These are phyloP conservation scores for Orbilia blumenaviensis DNA, from an alignment of 2,329 filamentous ascomycete genomes.

Conservation along the genomic window DNA sequence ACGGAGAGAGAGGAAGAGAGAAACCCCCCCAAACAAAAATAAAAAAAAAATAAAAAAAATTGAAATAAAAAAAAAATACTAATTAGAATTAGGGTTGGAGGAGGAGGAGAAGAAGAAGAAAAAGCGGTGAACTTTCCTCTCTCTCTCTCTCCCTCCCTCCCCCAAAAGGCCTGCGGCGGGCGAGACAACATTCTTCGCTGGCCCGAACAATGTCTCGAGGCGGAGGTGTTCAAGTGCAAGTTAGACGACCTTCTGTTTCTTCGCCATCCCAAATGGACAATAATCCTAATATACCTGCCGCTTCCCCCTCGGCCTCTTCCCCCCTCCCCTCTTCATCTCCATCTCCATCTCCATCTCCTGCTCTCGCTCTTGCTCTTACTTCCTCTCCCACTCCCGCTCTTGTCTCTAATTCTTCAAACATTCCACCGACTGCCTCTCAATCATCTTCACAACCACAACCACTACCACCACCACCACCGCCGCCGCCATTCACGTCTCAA, in stretches of 20 bases:
- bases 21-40: neutral
- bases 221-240: too few relatives aligned
- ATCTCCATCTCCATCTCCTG: neutral
- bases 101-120: too few relatives aligned
- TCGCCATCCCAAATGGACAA: slow-evolving; percentile 52
- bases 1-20: too few relatives aligned
- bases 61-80: neutral
- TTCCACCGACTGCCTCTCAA: slow-evolving; percentile 8
- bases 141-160: too few relatives aligned
- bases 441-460: slow-evolving; percentile 19
- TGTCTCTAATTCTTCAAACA: slow-evolving; percentile 1
- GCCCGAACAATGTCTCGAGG: slow-evolving; percentile 51
- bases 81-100: slow-evolving; percentile 10
- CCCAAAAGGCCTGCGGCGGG: slow-evolving; percentile 19
- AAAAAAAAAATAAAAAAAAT: neutral
- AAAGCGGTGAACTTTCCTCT: neutral
- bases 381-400: neutral
- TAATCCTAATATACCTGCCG: slow-evolving; percentile 45
- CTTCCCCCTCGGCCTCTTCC: slow-evolving; percentile 17
- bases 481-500: slow-evolving; percentile 17
- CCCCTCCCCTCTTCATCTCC: neutral
- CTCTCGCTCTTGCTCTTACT: too few relatives aligned
- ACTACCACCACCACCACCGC: slow-evolving; percentile 19
- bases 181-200: slow-evolving; percentile 49
- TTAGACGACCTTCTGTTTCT: slow-evolving; percentile 38